Evolutionary conservation across 2,329 filamentous ascomycete genomes (phyloP).

Genomic region (Arthrocladium fulminans): DNA sequence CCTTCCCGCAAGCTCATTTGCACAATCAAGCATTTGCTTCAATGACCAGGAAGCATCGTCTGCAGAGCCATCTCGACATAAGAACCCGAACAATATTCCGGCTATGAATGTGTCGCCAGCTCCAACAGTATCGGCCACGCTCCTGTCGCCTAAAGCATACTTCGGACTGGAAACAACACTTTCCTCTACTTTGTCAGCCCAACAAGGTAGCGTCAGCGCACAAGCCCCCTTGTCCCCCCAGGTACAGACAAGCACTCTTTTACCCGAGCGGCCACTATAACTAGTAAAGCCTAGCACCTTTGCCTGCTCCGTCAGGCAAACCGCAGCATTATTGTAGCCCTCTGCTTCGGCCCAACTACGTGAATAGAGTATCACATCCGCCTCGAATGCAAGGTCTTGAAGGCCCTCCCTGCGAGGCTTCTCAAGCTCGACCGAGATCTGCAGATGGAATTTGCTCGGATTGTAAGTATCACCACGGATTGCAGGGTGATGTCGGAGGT

Average conservation of each 20-base stretch:
- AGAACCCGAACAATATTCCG: slow-evolving; percentile 56
- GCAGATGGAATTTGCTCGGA: slow-evolving; percentile 33
- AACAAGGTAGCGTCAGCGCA: slow-evolving; percentile 32
- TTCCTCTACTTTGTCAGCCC: background rate
- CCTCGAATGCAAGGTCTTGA: slow-evolving; percentile 49
- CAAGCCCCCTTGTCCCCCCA: slow-evolving; percentile 51
- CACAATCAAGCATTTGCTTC: slow-evolving; percentile 47
- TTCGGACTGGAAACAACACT: slow-evolving; percentile 1
- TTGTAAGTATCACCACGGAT: background rate
- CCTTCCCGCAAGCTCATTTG: slow-evolving; percentile 56
- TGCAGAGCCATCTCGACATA: slow-evolving; percentile 33
- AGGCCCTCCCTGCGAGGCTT: slow-evolving; percentile 57
- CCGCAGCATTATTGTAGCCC: slow-evolving; percentile 39
- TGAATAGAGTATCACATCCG: slow-evolving; percentile 67
- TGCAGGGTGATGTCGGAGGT: slow-evolving; percentile 31
- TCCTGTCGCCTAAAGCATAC: background rate
- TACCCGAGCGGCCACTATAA: slow-evolving; percentile 16
- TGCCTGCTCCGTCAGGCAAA: slow-evolving; percentile 43
- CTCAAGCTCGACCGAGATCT: slow-evolving; percentile 63
- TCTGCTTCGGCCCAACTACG: slow-evolving; percentile 60
- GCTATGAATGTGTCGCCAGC: slow-evolving; percentile 70
- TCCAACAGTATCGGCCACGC: slow-evolving; percentile 46
- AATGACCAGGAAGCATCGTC: slow-evolving; percentile 25
- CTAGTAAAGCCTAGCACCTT: slow-evolving; percentile 21
- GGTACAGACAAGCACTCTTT: slow-evolving; percentile 45